Evolutionary conservation across 257 asterid species (phyloP).

Genomic region (Linderniella brevidens): DNA sequence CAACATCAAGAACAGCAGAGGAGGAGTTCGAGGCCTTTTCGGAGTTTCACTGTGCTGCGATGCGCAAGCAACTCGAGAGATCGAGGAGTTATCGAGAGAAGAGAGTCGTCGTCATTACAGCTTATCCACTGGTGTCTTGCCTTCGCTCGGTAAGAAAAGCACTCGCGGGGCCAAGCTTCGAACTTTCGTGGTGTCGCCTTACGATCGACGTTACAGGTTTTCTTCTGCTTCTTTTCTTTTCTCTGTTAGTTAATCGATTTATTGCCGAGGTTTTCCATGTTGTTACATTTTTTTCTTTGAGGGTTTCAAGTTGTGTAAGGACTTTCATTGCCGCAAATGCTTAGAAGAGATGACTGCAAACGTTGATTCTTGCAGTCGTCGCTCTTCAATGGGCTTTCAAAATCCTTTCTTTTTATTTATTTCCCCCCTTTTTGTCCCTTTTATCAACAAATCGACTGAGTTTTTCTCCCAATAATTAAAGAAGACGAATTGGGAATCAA

Average conservation of each 20-base stretch:
- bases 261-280: neutral
- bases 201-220: slow-evolving; percentile 52
- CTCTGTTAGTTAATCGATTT: neutral
- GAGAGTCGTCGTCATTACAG: slow-evolving; percentile 30
- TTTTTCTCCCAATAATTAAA: too few species aligned
- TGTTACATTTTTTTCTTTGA: slow-evolving; percentile 4
- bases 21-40: too few species aligned
- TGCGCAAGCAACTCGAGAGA: slow-evolving; percentile 19
- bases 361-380: neutral
- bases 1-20: too few species aligned
- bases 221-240: neutral
- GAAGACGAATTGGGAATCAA: too few species aligned
- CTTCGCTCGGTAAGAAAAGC: slow-evolving; percentile 55
- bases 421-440: too few species aligned
- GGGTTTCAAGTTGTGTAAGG: neutral
- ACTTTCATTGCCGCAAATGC: neutral
- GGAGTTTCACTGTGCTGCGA: slow-evolving; percentile 11
- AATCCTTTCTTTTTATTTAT: too few species aligned
- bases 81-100: slow-evolving; percentile 42
- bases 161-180: slow-evolving; percentile 36
- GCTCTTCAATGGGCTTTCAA: too few species aligned
- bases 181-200: slow-evolving; percentile 31
- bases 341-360: neutral
- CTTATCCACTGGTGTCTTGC: slow-evolving; percentile 42
- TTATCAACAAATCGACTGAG: too few species aligned